Percentiles rank a stretch among this genome's conserved stretches.
Evolutionary conservation across 2,329 filamentous ascomycete species (phyloP).

Genomic region (Lasiodiplodia sp.): DNA sequence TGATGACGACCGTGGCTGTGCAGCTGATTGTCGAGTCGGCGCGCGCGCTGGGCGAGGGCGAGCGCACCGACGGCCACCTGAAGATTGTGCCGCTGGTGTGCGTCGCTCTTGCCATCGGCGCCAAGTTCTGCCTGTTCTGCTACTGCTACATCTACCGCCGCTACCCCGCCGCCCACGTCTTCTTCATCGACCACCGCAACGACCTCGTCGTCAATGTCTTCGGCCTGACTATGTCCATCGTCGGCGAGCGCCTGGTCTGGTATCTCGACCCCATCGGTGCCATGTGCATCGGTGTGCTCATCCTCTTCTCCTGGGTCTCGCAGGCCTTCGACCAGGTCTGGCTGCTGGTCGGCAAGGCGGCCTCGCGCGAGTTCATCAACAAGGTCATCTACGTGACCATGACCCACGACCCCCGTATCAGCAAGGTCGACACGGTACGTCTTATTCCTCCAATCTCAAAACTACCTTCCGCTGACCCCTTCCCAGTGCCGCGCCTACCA

Average conservation of each 20-base stretch:
- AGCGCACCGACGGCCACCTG: conserved; percentile 52
- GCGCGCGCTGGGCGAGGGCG: conserved; percentile 57
- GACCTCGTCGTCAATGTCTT: conserved; percentile 64
- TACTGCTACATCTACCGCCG: conserved; percentile 62
- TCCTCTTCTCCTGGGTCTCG: conserved; percentile 67
- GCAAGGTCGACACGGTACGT: conserved; percentile 63
- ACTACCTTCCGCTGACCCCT: conserved; percentile 31
- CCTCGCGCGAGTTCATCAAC: conserved; percentile 63
- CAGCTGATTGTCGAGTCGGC: conserved; percentile 68
- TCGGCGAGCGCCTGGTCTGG: conserved; percentile 62
- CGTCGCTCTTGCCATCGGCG: conserved; percentile 61
- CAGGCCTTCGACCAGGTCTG: conserved; percentile 69
- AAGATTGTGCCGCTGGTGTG: conserved; percentile 64
- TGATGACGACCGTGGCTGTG: conserved; percentile 72
- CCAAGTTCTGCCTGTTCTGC: conserved; percentile 60
- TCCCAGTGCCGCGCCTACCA: conserved; percentile 64
- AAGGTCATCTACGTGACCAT: conserved; percentile 64
- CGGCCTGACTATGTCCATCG: conserved; percentile 63
- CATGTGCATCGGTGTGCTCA: conserved; percentile 66
- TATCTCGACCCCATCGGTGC: conserved; percentile 68
- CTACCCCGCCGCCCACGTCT: conserved; percentile 64
- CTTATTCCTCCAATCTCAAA: background rate
- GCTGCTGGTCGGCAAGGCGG: conserved; percentile 67
- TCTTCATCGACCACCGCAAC: conserved; percentile 66
- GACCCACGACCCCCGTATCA: conserved; percentile 62